These are phyloP conservation scores for Trypanosoma avium DNA, from an alignment of 208 protist genomes.

Conservation along the genomic window DNA sequence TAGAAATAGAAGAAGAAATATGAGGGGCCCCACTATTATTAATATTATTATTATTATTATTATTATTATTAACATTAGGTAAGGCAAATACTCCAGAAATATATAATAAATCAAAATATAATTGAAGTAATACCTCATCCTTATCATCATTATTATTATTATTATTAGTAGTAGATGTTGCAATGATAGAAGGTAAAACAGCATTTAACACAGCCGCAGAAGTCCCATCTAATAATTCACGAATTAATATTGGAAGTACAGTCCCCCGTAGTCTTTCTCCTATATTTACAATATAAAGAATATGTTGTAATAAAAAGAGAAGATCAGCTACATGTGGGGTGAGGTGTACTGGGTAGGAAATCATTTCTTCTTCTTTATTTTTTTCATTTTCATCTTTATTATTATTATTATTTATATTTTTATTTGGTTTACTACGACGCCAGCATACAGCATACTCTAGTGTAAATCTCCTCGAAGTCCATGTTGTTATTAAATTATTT, in stretches of 20 bases:
- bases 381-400: background rate
- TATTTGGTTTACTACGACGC: background rate
- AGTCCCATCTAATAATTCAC: constrained; percentile 22
- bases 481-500: background rate
- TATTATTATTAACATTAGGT: background rate
- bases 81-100: constrained; percentile 10
- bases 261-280: constrained; percentile 3
- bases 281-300: constrained; percentile 8
- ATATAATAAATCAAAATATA: constrained; percentile 34
- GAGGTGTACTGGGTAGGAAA: constrained; percentile 20
- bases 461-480: background rate
- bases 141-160: constrained; percentile 6
- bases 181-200: constrained; percentile 20
- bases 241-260: constrained; percentile 17
- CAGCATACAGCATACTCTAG: constrained; percentile 24
- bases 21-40: too few relatives aligned
- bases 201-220: background rate
- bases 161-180: too few relatives aligned
- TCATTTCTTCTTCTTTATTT: background rate
- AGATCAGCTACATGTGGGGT: constrained; percentile 28
- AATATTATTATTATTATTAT: too few relatives aligned
- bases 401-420: background rate
- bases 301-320: constrained; percentile 26
- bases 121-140: constrained; percentile 30
- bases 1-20: constrained; percentile 2